A percentile compares a stretch with the other conserved stretches of the same genome.
Conservation (phyloP, 768 basidiomycete species). For the Trametes gibbosa region DNA sequence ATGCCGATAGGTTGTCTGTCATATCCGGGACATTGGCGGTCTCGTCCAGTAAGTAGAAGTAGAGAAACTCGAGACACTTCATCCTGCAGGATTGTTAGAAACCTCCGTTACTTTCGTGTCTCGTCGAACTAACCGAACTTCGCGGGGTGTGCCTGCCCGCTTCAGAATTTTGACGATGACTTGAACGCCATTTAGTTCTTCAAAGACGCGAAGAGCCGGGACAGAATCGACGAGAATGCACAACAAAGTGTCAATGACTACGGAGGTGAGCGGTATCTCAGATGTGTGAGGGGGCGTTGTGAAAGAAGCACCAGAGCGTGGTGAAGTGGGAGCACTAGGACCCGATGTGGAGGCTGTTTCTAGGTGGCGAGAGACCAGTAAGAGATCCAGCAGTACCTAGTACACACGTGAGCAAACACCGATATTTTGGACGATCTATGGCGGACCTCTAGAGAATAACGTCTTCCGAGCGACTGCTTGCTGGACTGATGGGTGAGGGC, state of each 20-base stretch:
- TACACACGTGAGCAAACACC: not conserved
- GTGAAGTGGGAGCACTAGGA: conserved; percentile 14
- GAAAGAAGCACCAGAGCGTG: conserved; percentile 12
- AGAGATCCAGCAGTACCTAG: conserved; percentile 69
- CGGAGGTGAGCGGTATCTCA: conserved; percentile 52
- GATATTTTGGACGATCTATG: not conserved
- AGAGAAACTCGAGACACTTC: conserved; percentile 94
- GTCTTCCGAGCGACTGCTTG: conserved; percentile 68
- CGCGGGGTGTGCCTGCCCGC: conserved; percentile 78
- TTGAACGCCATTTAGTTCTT: conserved; percentile 73
- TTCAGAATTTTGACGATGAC: conserved; percentile 86
- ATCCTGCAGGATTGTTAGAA: conserved; percentile 44
- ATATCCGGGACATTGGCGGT: conserved; percentile 32
- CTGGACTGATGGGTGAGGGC: conserved; percentile 64
- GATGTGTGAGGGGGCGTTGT: not conserved
- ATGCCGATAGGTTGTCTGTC: conserved; percentile 14
- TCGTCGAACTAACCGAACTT: conserved; percentile 64
- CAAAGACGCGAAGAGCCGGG: conserved; percentile 71
- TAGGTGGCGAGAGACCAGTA: conserved; percentile 69
- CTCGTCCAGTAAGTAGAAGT: conserved; percentile 93
- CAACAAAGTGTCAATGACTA: conserved; percentile 78
- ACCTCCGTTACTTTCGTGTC: not conserved
- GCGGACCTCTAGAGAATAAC: conserved; percentile 64
- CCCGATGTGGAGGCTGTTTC: conserved; percentile 26
- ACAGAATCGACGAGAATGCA: conserved; percentile 89